Percentiles rank a stretch among this genome's conserved stretches.
Conservation (phyloP, 1,284 basidiomycete genomes). For the Xerocomus amazonicus region DNA sequence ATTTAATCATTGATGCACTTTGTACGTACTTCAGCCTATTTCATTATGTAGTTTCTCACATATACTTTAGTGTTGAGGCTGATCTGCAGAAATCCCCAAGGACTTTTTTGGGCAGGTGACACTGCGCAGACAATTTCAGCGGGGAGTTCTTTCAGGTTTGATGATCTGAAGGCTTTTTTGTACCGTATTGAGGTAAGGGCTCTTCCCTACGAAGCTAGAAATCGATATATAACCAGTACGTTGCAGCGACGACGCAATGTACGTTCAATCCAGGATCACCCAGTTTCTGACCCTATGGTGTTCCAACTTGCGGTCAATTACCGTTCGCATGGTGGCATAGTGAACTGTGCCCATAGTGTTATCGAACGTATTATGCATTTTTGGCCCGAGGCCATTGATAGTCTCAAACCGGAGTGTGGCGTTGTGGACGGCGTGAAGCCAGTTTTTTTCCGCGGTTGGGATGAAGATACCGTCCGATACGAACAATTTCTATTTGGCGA, state of each 20-base stretch:
- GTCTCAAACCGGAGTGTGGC: constrained; percentile 54
- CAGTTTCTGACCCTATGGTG: constrained; percentile 37
- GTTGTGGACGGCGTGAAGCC: constrained; percentile 59
- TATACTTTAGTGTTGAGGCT: constrained; percentile 51
- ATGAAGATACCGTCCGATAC: constrained; percentile 48
- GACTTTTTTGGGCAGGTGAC: constrained; percentile 76
- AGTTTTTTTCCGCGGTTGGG: constrained; percentile 55
- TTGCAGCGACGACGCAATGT: constrained; percentile 21
- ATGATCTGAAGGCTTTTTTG: constrained; percentile 67
- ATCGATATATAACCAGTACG: background rate
- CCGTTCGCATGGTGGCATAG: constrained; percentile 68
- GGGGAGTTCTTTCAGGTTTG: constrained; percentile 69
- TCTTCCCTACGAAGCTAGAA: background rate
- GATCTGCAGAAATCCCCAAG: constrained; percentile 59
- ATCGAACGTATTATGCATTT: constrained; percentile 59
- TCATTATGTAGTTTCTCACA: background rate
- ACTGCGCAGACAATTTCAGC: constrained; percentile 74
- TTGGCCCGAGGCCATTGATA: constrained; percentile 68
- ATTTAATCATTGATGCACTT: constrained; percentile 61
- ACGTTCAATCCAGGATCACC: constrained; percentile 11
- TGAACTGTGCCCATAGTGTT: constrained; percentile 63
- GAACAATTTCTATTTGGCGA: constrained; percentile 56
- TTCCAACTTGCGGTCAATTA: constrained; percentile 68
- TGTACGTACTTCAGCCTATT: constrained; percentile 36
- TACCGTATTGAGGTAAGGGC: constrained; percentile 51